Evolutionary conservation across 2,329 filamentous ascomycete species (phyloP), one percentile per base, ranked within the genome.

Genomic region (Aspergillus sp.): DNA sequence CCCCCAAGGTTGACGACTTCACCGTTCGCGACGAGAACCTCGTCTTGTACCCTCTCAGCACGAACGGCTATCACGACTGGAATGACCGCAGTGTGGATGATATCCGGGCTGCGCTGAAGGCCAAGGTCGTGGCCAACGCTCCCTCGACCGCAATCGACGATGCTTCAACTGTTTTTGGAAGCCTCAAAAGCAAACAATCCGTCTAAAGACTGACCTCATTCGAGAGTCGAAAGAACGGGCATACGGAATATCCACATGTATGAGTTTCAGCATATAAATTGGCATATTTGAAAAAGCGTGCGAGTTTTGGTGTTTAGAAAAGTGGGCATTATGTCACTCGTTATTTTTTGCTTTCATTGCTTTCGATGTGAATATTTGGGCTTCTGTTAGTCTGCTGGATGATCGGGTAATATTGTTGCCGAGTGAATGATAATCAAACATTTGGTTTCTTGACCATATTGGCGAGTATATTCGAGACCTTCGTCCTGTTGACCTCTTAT

Each of bases 1-100:
- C 81, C 32, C 82, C 82, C 2, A 73, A 72, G 34, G 71, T 75
- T 42, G 66, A 74, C 3, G 74, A 83, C 17, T 87, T 85, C 57
- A 62, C 59, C 59, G 47, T 29, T 6, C 66, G 69, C 20, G 63
- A 65, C 14, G 69, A 72, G 6, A 72, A 72, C 53, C 59, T 71
- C 13, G 69, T 73, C 14, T 54, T 73, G 10, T 72, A 67, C 57
- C 70, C 70, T 4, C 61, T 73, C 31, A 73, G 78, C 63, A 69
- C 71, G 56, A 71, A 69, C 52, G 76, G 78, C 25, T 81, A 74
- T 62, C 67, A 67, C 3, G 70, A 72, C 5, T 83, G 81, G 81
- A 76, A 75, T 65, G 59, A 68, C 25, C 76, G 76, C 25, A 76
- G 72, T 49, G 70, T 79, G 49, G 68, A 71, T 1, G 76, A 78